A percentile compares a stretch with the other conserved stretches of the same genome.
phyloP scores from a whole-genome alignment of 306 rosid species.

The Pyrus bretschneideri region DNA sequence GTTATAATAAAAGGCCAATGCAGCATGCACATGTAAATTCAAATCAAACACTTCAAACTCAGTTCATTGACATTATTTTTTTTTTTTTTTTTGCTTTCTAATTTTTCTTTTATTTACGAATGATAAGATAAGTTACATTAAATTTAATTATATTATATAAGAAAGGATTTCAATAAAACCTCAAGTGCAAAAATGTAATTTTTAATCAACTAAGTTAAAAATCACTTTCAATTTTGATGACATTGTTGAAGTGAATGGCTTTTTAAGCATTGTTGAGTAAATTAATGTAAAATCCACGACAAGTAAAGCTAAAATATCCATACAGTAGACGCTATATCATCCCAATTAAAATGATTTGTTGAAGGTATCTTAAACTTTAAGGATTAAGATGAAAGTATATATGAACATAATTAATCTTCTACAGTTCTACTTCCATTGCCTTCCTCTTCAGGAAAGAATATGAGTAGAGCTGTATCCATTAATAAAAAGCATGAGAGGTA shows the following conservation, averaged over 20 bases:
- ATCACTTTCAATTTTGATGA: neutral
- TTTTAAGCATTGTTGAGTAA: neutral
- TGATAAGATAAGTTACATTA: no score
- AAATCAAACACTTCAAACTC: neutral
- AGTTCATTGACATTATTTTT: no score
- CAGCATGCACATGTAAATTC: neutral
- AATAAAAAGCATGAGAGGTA: no score
- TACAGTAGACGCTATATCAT: neutral
- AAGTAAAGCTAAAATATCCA: no score
- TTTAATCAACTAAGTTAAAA: no score
- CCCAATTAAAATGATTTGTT: neutral
- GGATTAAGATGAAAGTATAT: neutral
- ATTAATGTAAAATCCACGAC: no score
- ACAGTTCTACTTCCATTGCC: constrained; percentile 9
- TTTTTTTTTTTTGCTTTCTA: no score
- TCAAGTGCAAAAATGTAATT: neutral
- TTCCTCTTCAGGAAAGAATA: constrained; percentile 21
- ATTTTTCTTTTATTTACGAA: no score
- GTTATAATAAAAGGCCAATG: neutral
- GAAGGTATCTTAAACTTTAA: neutral
- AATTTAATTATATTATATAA: no score
- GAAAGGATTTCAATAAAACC: no score
- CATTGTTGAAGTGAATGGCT: neutral
- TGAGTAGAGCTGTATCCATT: constrained; percentile 16
- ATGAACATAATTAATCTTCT: neutral